phyloP scores from a whole-genome alignment of 2,329 filamentous ascomycete species.

The Exophiala oligosperma region DNA sequence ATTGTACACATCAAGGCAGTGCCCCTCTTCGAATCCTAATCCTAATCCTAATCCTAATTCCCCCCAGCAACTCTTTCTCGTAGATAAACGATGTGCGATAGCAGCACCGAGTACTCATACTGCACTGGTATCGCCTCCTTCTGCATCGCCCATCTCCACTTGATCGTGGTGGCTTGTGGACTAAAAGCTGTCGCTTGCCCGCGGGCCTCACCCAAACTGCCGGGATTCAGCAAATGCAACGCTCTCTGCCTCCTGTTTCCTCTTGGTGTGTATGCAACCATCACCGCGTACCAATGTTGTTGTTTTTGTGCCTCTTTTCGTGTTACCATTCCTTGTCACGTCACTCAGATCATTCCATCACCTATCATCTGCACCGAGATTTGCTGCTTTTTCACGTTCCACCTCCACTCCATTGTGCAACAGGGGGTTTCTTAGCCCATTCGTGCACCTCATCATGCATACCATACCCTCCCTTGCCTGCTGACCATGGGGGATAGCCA shows the following conservation, averaged over 20 bases:
- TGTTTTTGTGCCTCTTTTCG: neutral
- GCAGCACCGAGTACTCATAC: too few relatives aligned
- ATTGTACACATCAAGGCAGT: too few relatives aligned
- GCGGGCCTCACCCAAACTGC: too few relatives aligned
- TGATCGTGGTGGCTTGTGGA: too few relatives aligned
- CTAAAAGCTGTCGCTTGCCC: conserved; percentile 9
- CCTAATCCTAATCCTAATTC: too few relatives aligned
- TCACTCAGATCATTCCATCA: conserved; percentile 14
- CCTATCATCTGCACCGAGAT: conserved; percentile 23
- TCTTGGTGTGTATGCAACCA: neutral
- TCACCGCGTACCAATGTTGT: neutral
- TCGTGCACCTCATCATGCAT: neutral
- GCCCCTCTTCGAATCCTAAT: too few relatives aligned
- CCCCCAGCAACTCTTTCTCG: too few relatives aligned
- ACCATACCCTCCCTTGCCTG: neutral
- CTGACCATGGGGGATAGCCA: neutral
- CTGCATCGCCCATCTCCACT: too few relatives aligned
- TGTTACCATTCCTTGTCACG: neutral
- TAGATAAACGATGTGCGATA: too few relatives aligned
- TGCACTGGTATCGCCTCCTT: too few relatives aligned
- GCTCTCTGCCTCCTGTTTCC: too few relatives aligned
- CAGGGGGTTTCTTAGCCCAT: neutral
- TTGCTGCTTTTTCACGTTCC: conserved; percentile 9
- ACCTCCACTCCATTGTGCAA: conserved; percentile 10
- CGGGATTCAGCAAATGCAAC: too few relatives aligned